Conservation (phyloP, 805 yeast genomes). For the Wickerhamomyces ciferrii region DNA sequence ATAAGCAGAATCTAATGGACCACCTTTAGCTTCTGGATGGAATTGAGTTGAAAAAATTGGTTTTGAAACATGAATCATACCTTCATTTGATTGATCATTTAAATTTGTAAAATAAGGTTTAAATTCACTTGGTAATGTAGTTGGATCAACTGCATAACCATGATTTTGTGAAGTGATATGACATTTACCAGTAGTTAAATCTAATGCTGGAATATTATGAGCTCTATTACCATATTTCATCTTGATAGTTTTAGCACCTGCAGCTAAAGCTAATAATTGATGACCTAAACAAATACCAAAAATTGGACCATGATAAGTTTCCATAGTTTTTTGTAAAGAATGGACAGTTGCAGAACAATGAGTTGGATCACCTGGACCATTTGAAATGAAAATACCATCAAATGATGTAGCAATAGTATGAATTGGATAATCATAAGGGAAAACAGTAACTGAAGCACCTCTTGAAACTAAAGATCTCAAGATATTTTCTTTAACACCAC, state of each 20-base stretch:
- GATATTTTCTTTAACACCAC: slow-evolving; percentile 98
- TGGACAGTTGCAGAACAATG: slow-evolving; percentile 77
- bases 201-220: slow-evolving; percentile 95
- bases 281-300: slow-evolving; percentile 98
- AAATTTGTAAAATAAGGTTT: slow-evolving; percentile 87
- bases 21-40: slow-evolving; percentile 99
- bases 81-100: slow-evolving; percentile 96
- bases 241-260: slow-evolving; percentile 90
- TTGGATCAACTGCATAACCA: slow-evolving; percentile 92
- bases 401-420: slow-evolving; percentile 86
- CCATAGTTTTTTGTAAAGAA: slow-evolving; percentile 67
- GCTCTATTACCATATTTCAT: slow-evolving; percentile 98
- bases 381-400: slow-evolving; percentile 91
- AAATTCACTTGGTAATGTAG: slow-evolving; percentile 70
- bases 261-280: slow-evolving; percentile 90
- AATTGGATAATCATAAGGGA: slow-evolving; percentile 93
- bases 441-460: slow-evolving; percentile 94
- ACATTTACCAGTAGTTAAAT: slow-evolving; percentile 84
- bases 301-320: slow-evolving; percentile 68
- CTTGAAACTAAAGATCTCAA: slow-evolving; percentile 89
- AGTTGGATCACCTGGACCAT: slow-evolving; percentile 98
- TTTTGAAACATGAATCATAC: slow-evolving; percentile 82
- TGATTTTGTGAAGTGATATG: slow-evolving; percentile 99
- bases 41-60: slow-evolving; percentile 97
- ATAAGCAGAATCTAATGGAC: slow-evolving; percentile 90